These are phyloP conservation scores for Suillus clintonianus DNA, from an alignment of 768 basidiomycete species.

Conservation along the genomic window DNA sequence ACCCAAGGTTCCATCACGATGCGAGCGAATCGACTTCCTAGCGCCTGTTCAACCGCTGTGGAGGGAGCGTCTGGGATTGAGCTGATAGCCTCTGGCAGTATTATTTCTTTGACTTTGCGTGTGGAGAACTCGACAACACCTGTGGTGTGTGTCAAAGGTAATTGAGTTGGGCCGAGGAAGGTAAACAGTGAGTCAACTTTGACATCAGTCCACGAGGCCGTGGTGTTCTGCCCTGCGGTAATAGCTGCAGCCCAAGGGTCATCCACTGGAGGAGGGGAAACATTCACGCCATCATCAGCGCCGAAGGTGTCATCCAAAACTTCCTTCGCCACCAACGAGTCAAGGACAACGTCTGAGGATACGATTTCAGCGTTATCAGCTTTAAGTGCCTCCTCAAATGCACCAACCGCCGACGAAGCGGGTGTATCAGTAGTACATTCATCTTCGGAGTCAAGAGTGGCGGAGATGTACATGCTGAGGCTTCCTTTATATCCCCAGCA, in stretches of 20 bases:
- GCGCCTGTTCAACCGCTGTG: constrained; percentile 41
- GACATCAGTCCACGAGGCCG: constrained; percentile 30
- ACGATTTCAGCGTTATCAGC: constrained; percentile 32
- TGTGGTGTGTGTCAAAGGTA: constrained; percentile 60
- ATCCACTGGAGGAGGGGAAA: constrained; percentile 17
- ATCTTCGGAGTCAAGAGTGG: background rate
- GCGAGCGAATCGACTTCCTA: constrained; percentile 43
- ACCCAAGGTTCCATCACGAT: constrained; percentile 59
- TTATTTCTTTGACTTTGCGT: constrained; percentile 52
- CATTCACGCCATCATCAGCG: constrained; percentile 12
- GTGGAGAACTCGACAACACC: constrained; percentile 68
- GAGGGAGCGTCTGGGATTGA: background rate
- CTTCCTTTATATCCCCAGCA: constrained; percentile 50
- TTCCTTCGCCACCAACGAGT: constrained; percentile 28
- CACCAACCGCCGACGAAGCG: constrained; percentile 3
- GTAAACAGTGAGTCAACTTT: constrained; percentile 32
- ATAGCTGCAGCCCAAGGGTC: constrained; percentile 30
- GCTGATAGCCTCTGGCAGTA: constrained; percentile 32
- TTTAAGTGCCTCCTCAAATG: constrained; percentile 43
- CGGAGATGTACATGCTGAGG: constrained; percentile 25
- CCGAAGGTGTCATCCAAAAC: constrained; percentile 34
- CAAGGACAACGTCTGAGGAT: constrained; percentile 22
- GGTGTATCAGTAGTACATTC: background rate
- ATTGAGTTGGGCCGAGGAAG: constrained; percentile 53
- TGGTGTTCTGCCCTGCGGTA: constrained; percentile 23